Evolutionary conservation across 108 stramenopile species (phyloP), one percentile per base, ranked within the genome.

Genomic region (Phaeodactylum tricornutum): DNA sequence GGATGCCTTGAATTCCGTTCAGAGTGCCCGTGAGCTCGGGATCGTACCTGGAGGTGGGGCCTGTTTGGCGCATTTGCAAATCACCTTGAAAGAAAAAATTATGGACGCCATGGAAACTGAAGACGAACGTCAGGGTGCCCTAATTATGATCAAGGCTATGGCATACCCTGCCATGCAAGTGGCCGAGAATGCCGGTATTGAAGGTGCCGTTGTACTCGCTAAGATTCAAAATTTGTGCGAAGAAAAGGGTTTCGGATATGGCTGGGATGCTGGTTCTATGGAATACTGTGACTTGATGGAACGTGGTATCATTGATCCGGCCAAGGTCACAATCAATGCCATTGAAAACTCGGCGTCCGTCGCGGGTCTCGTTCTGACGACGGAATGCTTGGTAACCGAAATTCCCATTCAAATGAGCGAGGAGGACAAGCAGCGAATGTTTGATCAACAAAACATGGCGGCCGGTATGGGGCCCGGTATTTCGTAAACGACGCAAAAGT

Each of bases 31-130:
- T 31, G 92, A 95, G 61, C 69, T 95, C 45, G 96, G 96, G 22
- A 81, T 95, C 43, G 91, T 95, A 15, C 96, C 96, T n/a, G 96
- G 96, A 31, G 96, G 96, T 41, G 96, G 96, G 24, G 59, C 91
- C 5, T 85, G 85, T 59, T 58, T 95, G 33, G 84, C 85, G 14
- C 77, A 84, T 81, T 69, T 97, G 40, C 89, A 87, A 57, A 43
- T 72, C 26, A 38, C 25, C 0, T 74, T 77, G 54, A 50, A 47
- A 3, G 74, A 81, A 25, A 80, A 85, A 55, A 76, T 87, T 50
- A 27, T 86, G 59, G 82, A 53, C 8, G 65, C 63, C 22, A 87
- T 95, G 67, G 84, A 79, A n/a, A 63, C 67, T 55, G 94, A 95
- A 19, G 96, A 97, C 72, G 78, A 91, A 57, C 74, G 53, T 47